Percentiles rank a stretch among this genome's conserved stretches.
Conservation (phyloP, 768 basidiomycete species). For the Saitozyma sp. region DNA sequence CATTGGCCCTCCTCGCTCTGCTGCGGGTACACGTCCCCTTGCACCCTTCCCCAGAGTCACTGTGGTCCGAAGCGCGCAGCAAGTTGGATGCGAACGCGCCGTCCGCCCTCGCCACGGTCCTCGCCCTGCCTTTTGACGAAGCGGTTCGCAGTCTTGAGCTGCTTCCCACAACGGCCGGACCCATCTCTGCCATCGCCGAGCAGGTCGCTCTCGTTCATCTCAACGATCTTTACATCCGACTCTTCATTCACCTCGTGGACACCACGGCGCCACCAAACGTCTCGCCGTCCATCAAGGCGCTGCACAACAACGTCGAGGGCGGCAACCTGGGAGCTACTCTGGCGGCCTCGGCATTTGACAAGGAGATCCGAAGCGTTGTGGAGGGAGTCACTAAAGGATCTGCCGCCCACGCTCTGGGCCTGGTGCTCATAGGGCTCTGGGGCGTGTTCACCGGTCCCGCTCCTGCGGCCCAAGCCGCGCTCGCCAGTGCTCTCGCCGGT, state of each 20-base stretch:
- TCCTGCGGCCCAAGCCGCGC: conserved; percentile 32
- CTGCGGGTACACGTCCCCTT: conserved; percentile 25
- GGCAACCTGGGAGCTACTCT: conserved; percentile 20
- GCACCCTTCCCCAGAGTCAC: conserved; percentile 15
- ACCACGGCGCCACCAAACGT: conserved; percentile 16
- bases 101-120: conserved; percentile 28
- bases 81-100: conserved; percentile 12
- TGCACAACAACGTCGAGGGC: conserved; percentile 29
- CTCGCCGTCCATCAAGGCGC: conserved; percentile 18
- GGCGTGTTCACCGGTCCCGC: conserved; percentile 40
- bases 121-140: conserved; percentile 35
- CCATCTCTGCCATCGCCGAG: conserved; percentile 46
- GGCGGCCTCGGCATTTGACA: conserved; percentile 32
- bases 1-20: conserved; percentile 41
- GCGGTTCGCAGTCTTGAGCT: conserved; percentile 20
- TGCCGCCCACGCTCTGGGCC: conserved; percentile 42
- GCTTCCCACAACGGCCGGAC: conserved; percentile 24
- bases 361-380: conserved; percentile 38
- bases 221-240: conserved; percentile 40
- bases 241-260: conserved; percentile 45
- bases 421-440: conserved; percentile 51
- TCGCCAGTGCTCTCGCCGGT: conserved; percentile 44
- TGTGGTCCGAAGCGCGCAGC: conserved; percentile 40
- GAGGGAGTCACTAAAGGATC: conserved; percentile 36
- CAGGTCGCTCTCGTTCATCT: conserved; percentile 46